Evolutionary conservation across 75 land plant genomes (phyloP).

Genomic region (Selaginella tamariscina): DNA sequence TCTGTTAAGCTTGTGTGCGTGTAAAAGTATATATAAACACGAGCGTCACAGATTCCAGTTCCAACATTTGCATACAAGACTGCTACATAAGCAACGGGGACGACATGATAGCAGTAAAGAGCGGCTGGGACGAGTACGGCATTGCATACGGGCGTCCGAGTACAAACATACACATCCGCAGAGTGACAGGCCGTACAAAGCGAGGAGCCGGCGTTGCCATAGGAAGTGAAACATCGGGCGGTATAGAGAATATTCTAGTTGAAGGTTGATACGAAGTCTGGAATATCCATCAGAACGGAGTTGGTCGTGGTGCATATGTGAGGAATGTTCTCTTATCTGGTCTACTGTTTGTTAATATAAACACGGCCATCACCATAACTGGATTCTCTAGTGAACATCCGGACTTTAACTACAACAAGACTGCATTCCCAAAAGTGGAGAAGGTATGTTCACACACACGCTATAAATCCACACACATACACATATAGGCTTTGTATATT

Average conservation of each 20-base stretch:
- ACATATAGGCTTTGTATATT: too few species aligned
- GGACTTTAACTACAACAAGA: neutral
- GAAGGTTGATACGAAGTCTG: constrained; percentile 34
- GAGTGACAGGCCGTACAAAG: constrained; percentile 28
- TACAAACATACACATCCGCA: constrained; percentile 44
- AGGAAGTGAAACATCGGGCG: constrained; percentile 93
- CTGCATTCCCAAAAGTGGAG: neutral
- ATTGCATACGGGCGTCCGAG: constrained; percentile 59
- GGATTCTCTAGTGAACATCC: constrained; percentile 5
- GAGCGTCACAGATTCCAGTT: constrained; percentile 6
- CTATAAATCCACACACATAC: too few species aligned
- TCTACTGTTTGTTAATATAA: constrained; percentile 33
- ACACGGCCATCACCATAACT: constrained; percentile 25
- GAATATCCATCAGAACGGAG: constrained; percentile 51
- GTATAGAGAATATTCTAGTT: constrained; percentile 40
- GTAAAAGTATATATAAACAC: too few species aligned
- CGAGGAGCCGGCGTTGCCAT: constrained; percentile 56
- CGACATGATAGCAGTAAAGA: neutral
- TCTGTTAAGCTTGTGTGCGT: too few species aligned
- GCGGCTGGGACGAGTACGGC: constrained; percentile 52
- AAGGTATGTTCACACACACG: too few species aligned
- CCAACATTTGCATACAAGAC: constrained; percentile 6
- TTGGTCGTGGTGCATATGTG: constrained; percentile 55
- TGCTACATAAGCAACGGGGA: constrained; percentile 11
- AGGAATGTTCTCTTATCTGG: constrained; percentile 36